Base-by-base conservation (phyloP, 306 rosid genomes). In the Aeschynomene evenia region DNA sequence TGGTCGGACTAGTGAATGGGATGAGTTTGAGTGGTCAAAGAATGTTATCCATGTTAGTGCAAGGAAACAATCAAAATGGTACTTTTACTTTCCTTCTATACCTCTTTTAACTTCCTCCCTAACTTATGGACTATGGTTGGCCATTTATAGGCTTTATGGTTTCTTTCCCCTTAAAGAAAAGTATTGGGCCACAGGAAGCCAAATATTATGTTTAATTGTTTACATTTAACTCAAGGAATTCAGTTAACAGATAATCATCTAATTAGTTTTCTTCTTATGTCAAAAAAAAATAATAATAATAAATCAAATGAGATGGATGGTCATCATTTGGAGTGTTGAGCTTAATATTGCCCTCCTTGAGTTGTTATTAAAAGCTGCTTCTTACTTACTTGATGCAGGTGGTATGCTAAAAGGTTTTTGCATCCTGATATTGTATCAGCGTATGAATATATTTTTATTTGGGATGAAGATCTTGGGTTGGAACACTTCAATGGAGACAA, bases 401-500 rank as follows among this genome's bases (percentile, higher is more conserved):
- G 99, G 99, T 95, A 91, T 82, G 99, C 96, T 33, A 91, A 95
- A 74, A 85, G 99, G 80, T 95, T 91, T 84, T 79, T 95, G 88
- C 99, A 91, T 87, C 99, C 99, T 46, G 96, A 95, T 87, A 75
- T 95, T 34, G 89, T 95, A 33, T 71, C 96, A 45, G 86, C 95
- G 36, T 95, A 85, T 89, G 97, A 91, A 43, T 95, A 89, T 80
- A 89, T 95, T 79, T 95, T 95, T 76, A 91, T 95, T 65, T 95
- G 99, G 99, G 99, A 95, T 68, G 97, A 95, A 83, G 99, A 95
- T 79, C 96, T 95, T 82, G 99, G 99, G 68, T 85, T 95, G 48
- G 90, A 95, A 63, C 89, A 95, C 79, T 95, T 95, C 78, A 57
- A 84, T 24, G 99, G 80, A 68, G 89, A 91, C 80, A 84, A 84